These are phyloP conservation scores for Silene uniflora DNA, from an alignment of 148 eudicot species.

Conservation along the genomic window DNA sequence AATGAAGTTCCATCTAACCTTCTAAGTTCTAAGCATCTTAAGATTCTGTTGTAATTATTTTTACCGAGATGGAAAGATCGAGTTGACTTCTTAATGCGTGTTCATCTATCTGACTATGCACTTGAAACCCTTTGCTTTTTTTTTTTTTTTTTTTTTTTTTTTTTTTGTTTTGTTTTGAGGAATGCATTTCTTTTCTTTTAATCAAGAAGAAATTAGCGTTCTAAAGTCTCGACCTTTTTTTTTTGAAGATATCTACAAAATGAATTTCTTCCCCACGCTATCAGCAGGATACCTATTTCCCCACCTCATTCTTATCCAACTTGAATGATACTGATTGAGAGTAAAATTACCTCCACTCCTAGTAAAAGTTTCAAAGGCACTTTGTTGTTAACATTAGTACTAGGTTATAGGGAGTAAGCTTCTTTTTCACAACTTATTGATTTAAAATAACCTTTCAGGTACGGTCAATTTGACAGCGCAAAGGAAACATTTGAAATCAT, in stretches of 20 bases:
- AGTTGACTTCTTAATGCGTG: neutral
- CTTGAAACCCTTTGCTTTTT: neutral
- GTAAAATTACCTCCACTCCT: neutral
- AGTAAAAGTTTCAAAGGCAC: neutral
- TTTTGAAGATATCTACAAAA: neutral
- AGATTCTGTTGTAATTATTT: too few relatives aligned
- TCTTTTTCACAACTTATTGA: neutral
- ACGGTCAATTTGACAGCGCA: constrained; percentile 97
- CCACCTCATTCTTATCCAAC: neutral
- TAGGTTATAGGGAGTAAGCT: neutral
- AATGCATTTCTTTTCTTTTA: neutral
- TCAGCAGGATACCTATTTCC: neutral
- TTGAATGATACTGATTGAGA: neutral
- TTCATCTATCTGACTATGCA: neutral
- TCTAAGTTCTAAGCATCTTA: too few relatives aligned
- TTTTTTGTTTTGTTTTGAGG: too few relatives aligned
- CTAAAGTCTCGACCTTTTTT: neutral
- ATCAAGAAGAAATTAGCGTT: neutral
- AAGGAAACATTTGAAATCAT: constrained; percentile 96
- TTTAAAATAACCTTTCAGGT: constrained; percentile 48
- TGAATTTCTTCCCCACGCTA: neutral
- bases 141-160: too few relatives aligned
- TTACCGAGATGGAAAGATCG: neutral
- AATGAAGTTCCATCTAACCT: too few relatives aligned
- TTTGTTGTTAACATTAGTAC: neutral